Conservation (phyloP, 495 filamentous ascomycete genomes). For the Penicillium bovifimosum region DNA sequence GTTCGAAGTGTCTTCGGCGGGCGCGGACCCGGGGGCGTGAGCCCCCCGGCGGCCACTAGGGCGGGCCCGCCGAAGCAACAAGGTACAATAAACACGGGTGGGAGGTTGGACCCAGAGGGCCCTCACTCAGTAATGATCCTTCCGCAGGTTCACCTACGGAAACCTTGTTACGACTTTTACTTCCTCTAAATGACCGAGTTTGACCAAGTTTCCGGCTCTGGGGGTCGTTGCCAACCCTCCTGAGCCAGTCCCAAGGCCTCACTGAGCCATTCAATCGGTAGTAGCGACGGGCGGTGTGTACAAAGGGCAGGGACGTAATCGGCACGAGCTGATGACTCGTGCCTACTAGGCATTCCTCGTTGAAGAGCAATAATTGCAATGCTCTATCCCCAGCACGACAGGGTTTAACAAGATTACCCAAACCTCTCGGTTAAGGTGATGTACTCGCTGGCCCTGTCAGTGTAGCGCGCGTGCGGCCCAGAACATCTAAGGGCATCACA, state of each 20-base stretch:
- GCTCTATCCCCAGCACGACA: neutral
- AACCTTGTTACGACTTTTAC: slow-evolving; percentile 72
- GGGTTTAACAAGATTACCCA: slow-evolving; percentile 1
- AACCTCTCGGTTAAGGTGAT: slow-evolving; percentile 28
- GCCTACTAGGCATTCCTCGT: slow-evolving; percentile 43
- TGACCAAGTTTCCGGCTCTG: slow-evolving; percentile 64
- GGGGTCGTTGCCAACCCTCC: slow-evolving; percentile 58
- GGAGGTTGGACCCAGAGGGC: slow-evolving; percentile 24
- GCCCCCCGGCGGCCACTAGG: slow-evolving; percentile 18
- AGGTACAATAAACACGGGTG: slow-evolving; percentile 28
- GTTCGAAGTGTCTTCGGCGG: slow-evolving; percentile 33
- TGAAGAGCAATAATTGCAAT: slow-evolving; percentile 1
- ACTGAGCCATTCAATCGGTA: slow-evolving; percentile 73
- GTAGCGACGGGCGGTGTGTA: slow-evolving; percentile 67
- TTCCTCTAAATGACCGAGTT: slow-evolving; percentile 72
- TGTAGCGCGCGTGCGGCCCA: slow-evolving; percentile 69
- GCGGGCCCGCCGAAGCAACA: slow-evolving; percentile 38
- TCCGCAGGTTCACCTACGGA: slow-evolving; percentile 69
- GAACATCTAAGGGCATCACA: slow-evolving; percentile 69
- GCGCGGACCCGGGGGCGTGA: slow-evolving; percentile 15
- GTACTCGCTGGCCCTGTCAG: slow-evolving; percentile 49
- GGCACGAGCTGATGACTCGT: slow-evolving; percentile 61
- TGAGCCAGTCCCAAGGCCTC: slow-evolving; percentile 64
- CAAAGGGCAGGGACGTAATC: slow-evolving; percentile 56
- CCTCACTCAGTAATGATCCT: slow-evolving; percentile 56